phyloP scores from a whole-genome alignment of 768 basidiomycete species.

The Boletellus sp. region DNA sequence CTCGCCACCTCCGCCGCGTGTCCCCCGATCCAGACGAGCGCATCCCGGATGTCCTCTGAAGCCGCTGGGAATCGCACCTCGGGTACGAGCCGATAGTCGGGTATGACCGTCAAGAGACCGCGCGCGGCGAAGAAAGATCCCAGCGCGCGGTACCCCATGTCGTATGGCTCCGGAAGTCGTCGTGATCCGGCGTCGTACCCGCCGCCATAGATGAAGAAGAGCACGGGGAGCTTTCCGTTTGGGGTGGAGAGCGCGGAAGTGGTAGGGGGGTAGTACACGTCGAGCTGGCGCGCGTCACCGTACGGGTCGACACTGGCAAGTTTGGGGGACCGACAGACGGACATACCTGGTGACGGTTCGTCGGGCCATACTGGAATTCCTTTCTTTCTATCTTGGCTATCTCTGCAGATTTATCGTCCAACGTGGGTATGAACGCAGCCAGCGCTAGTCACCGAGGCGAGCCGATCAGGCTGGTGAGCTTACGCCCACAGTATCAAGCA shows the following conservation, averaged over 20 bases:
- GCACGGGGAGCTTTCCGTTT: constrained; percentile 39
- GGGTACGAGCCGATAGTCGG: constrained; percentile 66
- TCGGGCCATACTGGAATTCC: constrained; percentile 54
- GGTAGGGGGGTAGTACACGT: constrained; percentile 57
- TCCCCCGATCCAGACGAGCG: constrained; percentile 49
- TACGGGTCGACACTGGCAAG: background rate
- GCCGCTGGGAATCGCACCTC: constrained; percentile 51
- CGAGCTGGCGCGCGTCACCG: constrained; percentile 47
- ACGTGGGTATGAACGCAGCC: constrained; percentile 45
- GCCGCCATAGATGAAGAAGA: constrained; percentile 68
- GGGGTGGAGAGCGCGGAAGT: constrained; percentile 21
- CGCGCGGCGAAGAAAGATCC: constrained; percentile 58
- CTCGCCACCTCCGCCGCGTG: constrained; percentile 26
- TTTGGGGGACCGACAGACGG: background rate
- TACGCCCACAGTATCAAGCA: background rate
- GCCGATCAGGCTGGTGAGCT: constrained; percentile 8
- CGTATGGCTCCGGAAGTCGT: constrained; percentile 42
- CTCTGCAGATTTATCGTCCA: constrained; percentile 43
- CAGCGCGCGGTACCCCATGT: constrained; percentile 53
- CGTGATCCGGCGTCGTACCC: constrained; percentile 54
- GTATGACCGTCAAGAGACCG: constrained; percentile 61
- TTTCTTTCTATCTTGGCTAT: constrained; percentile 48
- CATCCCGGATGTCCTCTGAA: constrained; percentile 57
- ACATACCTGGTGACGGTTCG: constrained; percentile 38
- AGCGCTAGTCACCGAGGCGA: constrained; percentile 35